Evolutionary conservation across 2,329 filamentous ascomycete species (phyloP), one percentile per base, ranked within the genome.

Genomic region (Clarireedia paspali): DNA sequence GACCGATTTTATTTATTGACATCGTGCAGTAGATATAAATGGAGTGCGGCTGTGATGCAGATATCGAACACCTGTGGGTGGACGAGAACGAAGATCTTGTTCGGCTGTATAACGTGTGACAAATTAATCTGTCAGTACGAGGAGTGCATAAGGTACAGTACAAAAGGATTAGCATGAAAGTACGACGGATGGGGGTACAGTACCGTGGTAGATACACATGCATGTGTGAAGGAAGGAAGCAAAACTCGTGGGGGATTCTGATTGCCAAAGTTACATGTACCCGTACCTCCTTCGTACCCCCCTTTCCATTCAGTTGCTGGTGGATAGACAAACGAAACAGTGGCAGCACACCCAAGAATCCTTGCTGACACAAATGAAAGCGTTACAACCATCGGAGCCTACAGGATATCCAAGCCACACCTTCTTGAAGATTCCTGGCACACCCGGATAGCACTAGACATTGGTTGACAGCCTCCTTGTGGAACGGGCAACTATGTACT

Each of bases 81-180:
- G 38, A 58, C 34, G 57, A 42, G 85, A 0, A 74, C 64, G 66
- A 83, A 79, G 3, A 85, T 72, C 62, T 83, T 82, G 75, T 78
- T 81, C 0, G 82, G 83, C 7, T 79, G 74, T 77, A 78, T 83
- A 26, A 85, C 73, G 62, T 82, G 78, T 30, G 76, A 67, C 2
- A 77, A 49, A 30, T 39, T 40, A 55, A 50, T 55, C 47, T 55
- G 47, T 50, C 53, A 55, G 53, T 55, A 55, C 46, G 53, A 55
- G 47, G 53, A 50, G 52, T 46, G 39, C 39, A 42, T 42, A 20
- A 20, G 20, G 39, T 20, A 42, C 39, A 42, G 39, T 20, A 42
- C 9, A 4, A 34, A 34, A 34, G 30, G 30, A 34, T 34, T 34
- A 12, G 42, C 50, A 45, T 48, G 50, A 34, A 53, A 38, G 20